Evolutionary conservation across 192 early-diverging fungal species (phyloP).

Genomic region (Coemansia sp.): DNA sequence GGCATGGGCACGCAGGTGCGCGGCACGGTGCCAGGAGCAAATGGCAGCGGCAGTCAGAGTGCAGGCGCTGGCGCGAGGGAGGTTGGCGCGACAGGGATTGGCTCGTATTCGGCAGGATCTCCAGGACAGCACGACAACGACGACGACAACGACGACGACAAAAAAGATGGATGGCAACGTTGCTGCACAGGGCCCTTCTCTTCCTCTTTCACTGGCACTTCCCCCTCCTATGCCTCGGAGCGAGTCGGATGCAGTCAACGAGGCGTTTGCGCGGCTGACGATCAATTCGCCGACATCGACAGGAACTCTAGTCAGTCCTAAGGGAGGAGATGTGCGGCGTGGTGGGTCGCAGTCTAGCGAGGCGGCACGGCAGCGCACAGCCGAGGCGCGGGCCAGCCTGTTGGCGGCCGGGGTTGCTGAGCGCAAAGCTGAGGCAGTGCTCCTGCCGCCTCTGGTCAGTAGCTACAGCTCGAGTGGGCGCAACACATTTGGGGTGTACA

Average conservation of each 20-base stretch:
- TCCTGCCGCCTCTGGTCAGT: constrained; percentile 14
- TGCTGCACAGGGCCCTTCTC: too few relatives aligned
- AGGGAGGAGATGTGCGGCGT: constrained; percentile 23
- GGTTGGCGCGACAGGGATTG: constrained; percentile 8
- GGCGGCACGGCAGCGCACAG: constrained; percentile 30
- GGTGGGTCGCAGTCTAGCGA: constrained; percentile 20
- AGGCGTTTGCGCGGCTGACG: constrained; percentile 30
- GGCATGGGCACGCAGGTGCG: constrained; percentile 5
- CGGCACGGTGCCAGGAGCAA: not conserved
- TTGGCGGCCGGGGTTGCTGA: constrained; percentile 39
- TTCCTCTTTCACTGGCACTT: not conserved
- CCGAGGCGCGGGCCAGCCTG: constrained; percentile 47
- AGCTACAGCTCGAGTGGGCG: constrained; percentile 19
- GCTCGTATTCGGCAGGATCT: constrained; percentile 1
- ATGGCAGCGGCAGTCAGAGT: not conserved
- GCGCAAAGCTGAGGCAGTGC: constrained; percentile 35
- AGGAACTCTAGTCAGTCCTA: not conserved
- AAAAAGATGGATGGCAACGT: too few relatives aligned
- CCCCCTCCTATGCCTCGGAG: constrained; percentile 3
- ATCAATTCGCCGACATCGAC: constrained; percentile 5
- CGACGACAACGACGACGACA: too few relatives aligned
- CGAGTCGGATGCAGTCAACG: constrained; percentile 15
- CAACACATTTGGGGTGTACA: constrained; percentile 25
- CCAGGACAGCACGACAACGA: too few relatives aligned
- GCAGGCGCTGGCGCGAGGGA: constrained; percentile 18